Evolutionary conservation across 2,329 filamentous ascomycete genomes (phyloP).

Genomic region (Fonsecaea monophora): DNA sequence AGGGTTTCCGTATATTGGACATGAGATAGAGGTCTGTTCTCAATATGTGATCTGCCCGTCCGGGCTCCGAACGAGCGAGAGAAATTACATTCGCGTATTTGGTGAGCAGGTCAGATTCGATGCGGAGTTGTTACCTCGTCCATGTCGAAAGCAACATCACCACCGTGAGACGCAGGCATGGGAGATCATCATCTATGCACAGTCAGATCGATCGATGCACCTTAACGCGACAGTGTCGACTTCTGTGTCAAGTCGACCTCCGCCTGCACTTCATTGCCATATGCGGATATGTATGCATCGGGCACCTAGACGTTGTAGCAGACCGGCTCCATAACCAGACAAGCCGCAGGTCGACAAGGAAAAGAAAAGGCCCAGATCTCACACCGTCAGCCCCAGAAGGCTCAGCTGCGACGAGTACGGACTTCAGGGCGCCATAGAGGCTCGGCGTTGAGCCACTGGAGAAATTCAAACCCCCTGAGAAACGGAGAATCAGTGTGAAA

Average conservation of each 20-base stretch:
- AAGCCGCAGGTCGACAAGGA: not conserved
- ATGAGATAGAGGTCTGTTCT: not conserved
- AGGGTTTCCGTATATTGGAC: not conserved
- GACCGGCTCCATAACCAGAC: not conserved
- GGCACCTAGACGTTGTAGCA: too few species aligned
- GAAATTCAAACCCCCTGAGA: not conserved
- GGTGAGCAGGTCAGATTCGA: not conserved
- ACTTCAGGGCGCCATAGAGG: not conserved
- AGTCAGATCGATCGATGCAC: not conserved
- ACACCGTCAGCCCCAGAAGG: not conserved
- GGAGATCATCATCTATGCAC: not conserved
- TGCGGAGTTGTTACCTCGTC: not conserved
- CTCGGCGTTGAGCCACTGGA: not conserved
- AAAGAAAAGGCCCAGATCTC: not conserved
- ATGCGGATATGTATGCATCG: too few species aligned
- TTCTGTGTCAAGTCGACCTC: too few species aligned
- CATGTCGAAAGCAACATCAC: not conserved
- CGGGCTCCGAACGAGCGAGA: not conserved
- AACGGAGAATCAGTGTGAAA: conserved; percentile 1
- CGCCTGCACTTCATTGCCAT: too few species aligned
- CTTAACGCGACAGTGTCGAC: not conserved
- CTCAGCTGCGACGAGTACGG: not conserved
- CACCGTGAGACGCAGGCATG: not conserved
- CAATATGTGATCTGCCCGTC: not conserved
- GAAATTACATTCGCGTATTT: not conserved